Conservation (phyloP, 805 yeast species). For the Allodekkera sacchari region DNA sequence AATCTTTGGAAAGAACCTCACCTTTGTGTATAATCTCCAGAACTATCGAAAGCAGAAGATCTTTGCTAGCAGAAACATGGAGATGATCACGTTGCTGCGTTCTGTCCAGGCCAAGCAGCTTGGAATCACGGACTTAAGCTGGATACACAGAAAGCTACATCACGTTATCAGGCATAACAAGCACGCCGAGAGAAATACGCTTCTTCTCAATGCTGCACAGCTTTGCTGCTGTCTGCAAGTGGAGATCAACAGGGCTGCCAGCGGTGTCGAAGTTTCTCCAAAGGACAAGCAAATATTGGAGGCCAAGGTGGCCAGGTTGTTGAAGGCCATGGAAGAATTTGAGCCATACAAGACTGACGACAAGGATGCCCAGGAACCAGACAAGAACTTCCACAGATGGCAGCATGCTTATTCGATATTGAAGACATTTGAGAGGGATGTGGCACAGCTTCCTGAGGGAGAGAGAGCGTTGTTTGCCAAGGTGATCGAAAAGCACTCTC, state of each 20-base stretch:
- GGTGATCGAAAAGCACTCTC: conserved; percentile 6
- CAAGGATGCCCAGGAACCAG: conserved; percentile 4
- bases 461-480: conserved; percentile 6
- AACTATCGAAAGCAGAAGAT: conserved; percentile 8
- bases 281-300: not conserved
- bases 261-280: not conserved
- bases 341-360: conserved; percentile 2
- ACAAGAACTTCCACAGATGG: conserved; percentile 7
- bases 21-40: conserved; percentile 13
- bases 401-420: conserved; percentile 13
- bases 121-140: conserved; percentile 8
- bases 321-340: not conserved
- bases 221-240: conserved; percentile 1
- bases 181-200: not conserved
- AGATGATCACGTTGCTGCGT: conserved; percentile 18
- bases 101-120: conserved; percentile 12
- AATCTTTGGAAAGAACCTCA: conserved; percentile 10
- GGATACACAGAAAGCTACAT: conserved; percentile 10
- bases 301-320: conserved; percentile 1
- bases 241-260: conserved; percentile 1
- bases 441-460: conserved; percentile 7
- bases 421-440: conserved; percentile 10
- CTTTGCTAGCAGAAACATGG: conserved; percentile 14
- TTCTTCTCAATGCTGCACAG: conserved; percentile 2
- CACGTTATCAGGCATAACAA: conserved; percentile 10